A percentile compares a stretch with the other conserved stretches of the same genome.
Evolutionary conservation across 148 eudicot species (phyloP).

Genomic region (Limonium bicolor): DNA sequence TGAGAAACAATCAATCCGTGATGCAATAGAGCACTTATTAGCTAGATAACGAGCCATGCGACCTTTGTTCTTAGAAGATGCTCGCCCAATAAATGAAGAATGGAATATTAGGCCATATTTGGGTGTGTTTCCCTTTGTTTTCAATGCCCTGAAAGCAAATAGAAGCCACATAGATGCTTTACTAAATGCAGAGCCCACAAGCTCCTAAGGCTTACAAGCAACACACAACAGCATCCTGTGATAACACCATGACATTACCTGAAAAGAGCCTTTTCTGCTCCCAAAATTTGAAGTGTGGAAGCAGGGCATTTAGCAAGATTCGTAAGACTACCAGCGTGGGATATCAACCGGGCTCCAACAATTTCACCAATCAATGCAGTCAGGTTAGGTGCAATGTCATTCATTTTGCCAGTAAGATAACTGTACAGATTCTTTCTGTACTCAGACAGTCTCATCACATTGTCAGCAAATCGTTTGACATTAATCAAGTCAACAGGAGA

Average conservation of each 20-base stretch:
- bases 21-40: constrained; percentile 96
- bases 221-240: no score
- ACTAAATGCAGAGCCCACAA: background rate
- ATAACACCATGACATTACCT: no score
- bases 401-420: constrained; percentile 82
- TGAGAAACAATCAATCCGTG: constrained; percentile 89
- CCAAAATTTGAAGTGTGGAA: constrained; percentile 92
- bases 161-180: background rate
- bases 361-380: constrained; percentile 92
- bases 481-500: constrained; percentile 85
- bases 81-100: constrained; percentile 97
- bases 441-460: constrained; percentile 91
- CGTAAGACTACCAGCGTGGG: constrained; percentile 98
- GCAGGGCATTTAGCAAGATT: constrained; percentile 98
- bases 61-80: constrained; percentile 85
- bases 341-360: constrained; percentile 91
- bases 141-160: constrained; percentile 57
- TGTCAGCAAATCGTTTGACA: constrained; percentile 82
- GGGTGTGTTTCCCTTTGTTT: constrained; percentile 89
- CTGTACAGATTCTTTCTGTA: constrained; percentile 82
- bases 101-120: constrained; percentile 96
- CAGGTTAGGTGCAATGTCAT: constrained; percentile 90
- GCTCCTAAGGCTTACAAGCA: background rate
- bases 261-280: constrained; percentile 96
- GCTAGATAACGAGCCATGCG: constrained; percentile 99